Evolutionary conservation across 2,329 filamentous ascomycete genomes (phyloP).

Genomic region (Dactylellina haptotyla): DNA sequence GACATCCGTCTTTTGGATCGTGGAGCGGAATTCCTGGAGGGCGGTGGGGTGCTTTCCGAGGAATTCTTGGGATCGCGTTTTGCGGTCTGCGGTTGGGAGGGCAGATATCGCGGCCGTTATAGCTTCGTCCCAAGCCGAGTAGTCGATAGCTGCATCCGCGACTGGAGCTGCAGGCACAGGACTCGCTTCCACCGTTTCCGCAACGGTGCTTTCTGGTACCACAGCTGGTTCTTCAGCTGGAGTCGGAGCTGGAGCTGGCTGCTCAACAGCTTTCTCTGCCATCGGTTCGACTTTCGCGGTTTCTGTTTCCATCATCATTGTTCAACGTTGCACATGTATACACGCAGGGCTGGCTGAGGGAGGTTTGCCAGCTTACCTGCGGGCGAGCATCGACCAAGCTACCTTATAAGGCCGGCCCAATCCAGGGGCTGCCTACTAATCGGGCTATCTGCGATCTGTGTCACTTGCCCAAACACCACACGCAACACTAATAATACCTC

Average conservation of each 20-base stretch:
- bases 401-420: no score
- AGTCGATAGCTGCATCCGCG: conserved; percentile 14
- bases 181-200: background rate
- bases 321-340: no score
- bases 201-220: background rate
- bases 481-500: no score
- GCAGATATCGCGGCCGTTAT: conserved; percentile 28
- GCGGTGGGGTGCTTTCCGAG: conserved; percentile 27
- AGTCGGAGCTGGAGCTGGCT: background rate
- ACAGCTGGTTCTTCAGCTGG: background rate
- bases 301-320: background rate
- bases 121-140: conserved; percentile 35
- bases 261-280: background rate
- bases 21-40: conserved; percentile 21
- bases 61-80: conserved; percentile 44
- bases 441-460: no score
- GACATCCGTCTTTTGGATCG: background rate
- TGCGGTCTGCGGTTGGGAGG: conserved; percentile 15
- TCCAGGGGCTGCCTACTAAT: no score
- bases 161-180: background rate
- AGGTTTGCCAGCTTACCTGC: no score
- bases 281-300: background rate
- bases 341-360: no score
- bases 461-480: no score
- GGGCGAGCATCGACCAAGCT: no score